Percentiles rank a stretch among this genome's conserved stretches.
phyloP scores from a whole-genome alignment of 441 rosid genomes.

The Eutrema salsugineum region DNA sequence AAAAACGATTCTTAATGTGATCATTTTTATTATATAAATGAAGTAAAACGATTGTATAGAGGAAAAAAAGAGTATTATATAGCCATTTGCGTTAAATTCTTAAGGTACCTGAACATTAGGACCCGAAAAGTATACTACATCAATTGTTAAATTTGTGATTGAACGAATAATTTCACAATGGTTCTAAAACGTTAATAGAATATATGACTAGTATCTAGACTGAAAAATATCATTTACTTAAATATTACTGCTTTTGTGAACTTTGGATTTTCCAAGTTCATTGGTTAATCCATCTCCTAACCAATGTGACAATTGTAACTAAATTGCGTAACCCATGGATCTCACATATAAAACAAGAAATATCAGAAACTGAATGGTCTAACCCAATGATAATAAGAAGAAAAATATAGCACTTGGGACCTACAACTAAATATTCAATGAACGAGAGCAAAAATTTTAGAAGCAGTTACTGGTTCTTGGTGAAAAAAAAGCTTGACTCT shows the following conservation, averaged over 20 bases:
- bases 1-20: background rate
- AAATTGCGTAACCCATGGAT: conserved; percentile 19
- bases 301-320: background rate
- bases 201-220: background rate
- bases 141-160: background rate
- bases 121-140: background rate
- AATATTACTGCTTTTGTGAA: background rate
- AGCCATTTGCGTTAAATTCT: background rate
- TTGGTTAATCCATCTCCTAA: background rate
- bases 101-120: background rate
- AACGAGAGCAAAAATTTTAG: conserved; percentile 14
- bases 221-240: background rate
- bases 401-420: conserved; percentile 26
- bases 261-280: background rate
- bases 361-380: conserved; percentile 6
- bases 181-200: background rate
- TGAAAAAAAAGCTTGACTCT: conserved; percentile 15
- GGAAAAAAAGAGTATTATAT: background rate
- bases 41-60: background rate
- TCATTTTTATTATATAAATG: background rate
- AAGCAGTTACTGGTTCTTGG: conserved; percentile 38
- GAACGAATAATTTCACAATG: background rate
- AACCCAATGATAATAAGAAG: conserved; percentile 15
- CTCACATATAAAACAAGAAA: background rate
- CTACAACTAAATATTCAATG: conserved; percentile 28